Evolutionary conservation across 345 rosid genomes (phyloP), one percentile per base, ranked within the genome.

Genomic region (Salix brachista): DNA sequence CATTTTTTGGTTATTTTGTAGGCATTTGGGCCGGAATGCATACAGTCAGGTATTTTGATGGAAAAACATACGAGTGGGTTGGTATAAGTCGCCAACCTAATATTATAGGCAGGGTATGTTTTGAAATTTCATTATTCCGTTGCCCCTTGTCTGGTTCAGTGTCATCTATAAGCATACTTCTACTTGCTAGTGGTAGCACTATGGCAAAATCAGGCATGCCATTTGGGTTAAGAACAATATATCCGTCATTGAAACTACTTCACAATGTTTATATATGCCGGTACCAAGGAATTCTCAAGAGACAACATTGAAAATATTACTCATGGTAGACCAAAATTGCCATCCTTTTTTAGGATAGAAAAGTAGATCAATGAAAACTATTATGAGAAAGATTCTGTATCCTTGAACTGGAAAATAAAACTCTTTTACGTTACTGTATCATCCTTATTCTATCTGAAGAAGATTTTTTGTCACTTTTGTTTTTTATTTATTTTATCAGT

Each of bases 11-110:
- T 21, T 78, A 21, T 39, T 70, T 60, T 64, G 30, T 85, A 96
- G 99, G 99, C 48, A 96, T 96, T 26, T 92, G 99, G 98, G 98
- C 97, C 48, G 99, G 99, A 79, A 96, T 96, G 99, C 84, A 91
- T 78, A 91, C 98, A 26, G 99, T 96, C 30, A 83, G 97, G 65
- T 91, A 96, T 83, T 93, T 96, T 73, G 98, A 96, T 80, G 99
- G 97, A 50, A 92, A 83, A 84, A 93, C 99, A 69, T 93, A 96
- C n/a, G 97, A 93, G 81, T 93, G 99, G 99, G 98, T 93, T 80
- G 98, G 98, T 77, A 93, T 96, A 68, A 96, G 98, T 81, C 97
- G 90, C 65, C 98, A 96, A 79, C 98, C 99, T 30, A 93, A 90
- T 77, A 90, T 96, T 67, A 77, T 96, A 65, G 92, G 97, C 81